These are phyloP conservation scores for Vitellaria paradoxa DNA, from an alignment of 179 eudicot species.

Conservation along the genomic window DNA sequence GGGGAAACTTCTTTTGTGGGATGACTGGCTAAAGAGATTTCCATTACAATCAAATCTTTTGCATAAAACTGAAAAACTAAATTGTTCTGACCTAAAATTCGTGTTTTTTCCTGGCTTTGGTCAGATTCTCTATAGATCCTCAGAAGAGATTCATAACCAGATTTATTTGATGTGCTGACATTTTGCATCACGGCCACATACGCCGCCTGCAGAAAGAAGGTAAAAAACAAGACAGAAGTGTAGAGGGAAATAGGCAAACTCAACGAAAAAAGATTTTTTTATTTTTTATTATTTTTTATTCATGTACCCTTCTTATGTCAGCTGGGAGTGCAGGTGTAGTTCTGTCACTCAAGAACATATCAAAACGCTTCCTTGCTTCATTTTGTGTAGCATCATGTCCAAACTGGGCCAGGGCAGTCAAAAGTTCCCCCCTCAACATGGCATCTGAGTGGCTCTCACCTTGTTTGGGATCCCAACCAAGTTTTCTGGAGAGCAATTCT, in stretches of 20 bases:
- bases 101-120: slow-evolving; percentile 89
- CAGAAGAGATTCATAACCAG: slow-evolving; percentile 76
- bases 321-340: slow-evolving; percentile 93
- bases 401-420: slow-evolving; percentile 69
- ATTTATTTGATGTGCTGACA: slow-evolving; percentile 57
- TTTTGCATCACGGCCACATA: slow-evolving; percentile 86
- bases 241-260: background rate
- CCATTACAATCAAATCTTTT: background rate
- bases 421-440: slow-evolving; percentile 94
- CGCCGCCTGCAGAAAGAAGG: slow-evolving; percentile 56
- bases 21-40: background rate
- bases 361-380: slow-evolving; percentile 85
- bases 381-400: slow-evolving; percentile 68
- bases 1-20: too few relatives aligned
- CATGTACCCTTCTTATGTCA: slow-evolving; percentile 78
- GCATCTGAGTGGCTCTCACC: slow-evolving; percentile 95
- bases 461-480: slow-evolving; percentile 86
- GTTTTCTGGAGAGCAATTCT: slow-evolving; percentile 47
- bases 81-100: slow-evolving; percentile 59
- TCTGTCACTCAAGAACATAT: slow-evolving; percentile 64
- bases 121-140: slow-evolving; percentile 83
- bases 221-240: background rate
- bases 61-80: background rate
- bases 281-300: too few relatives aligned
- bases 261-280: too few relatives aligned